Evolutionary conservation across 306 rosid species (phyloP), one percentile per base, ranked within the genome.

Genomic region (Malus asiatica): DNA sequence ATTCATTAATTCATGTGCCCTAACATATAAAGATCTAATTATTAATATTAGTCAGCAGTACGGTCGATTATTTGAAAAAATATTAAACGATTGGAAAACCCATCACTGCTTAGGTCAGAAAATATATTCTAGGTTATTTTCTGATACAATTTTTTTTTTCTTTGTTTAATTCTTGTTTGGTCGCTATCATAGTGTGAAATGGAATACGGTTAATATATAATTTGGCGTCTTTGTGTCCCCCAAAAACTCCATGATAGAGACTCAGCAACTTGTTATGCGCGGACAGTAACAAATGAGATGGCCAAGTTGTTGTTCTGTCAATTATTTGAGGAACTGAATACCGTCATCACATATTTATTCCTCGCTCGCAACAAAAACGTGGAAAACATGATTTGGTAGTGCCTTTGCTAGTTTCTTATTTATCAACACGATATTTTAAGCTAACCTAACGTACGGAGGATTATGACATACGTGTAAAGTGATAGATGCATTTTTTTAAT

Each of bases 231-330:
- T 15, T 15, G 3, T 15, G 55, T 15, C 20, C 6, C 20, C 55
- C 55, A 4, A 48, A 16, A 14, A 27, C 20, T 35, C 65, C 25
- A 6, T 12, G 81, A 62, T 8, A 4, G 76, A 22, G 76, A 71
- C 72, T 19, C 6, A 11, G 51, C 81, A 78, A 61, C 65, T 77
- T 61, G 71, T 18, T 8, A 6, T 74, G 61, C 19, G 65, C 57
- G 11, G 13, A 35, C 32, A 32, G 25, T 70, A n/a, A 71, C 66
- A 51, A 22, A 29, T 57, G 27, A 25, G 44, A 57, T 51, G n/a
- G 27, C 42, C 42, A 51, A 11, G 45, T 58, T 57, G 35, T 4
- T 72, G 11, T 32, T n/a, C 52, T n/a, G 60, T 4, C 66, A 60
- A 12, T 12, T 25, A 25, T 23, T 60, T 23, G 8, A 25, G 15